Conservation (phyloP, 139 green algal genomes). For the Pleodorina starrii region DNA sequence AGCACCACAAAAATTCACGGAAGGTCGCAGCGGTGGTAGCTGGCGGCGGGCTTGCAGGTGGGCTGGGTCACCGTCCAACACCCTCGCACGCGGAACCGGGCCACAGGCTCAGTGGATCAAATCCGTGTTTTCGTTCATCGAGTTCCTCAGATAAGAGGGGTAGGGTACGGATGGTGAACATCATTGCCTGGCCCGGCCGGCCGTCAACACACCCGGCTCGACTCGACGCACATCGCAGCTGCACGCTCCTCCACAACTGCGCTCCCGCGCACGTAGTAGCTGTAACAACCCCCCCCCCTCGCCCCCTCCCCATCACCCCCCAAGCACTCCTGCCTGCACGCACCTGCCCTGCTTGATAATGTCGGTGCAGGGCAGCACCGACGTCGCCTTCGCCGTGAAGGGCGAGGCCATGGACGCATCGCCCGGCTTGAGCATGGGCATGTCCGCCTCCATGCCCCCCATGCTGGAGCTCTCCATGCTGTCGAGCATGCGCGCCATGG, state of each 20-base stretch:
- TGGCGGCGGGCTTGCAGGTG: too few relatives aligned
- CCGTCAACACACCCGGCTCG: too few relatives aligned
- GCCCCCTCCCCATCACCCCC: background rate
- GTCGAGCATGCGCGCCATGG: slow-evolving; percentile 86
- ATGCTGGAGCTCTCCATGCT: slow-evolving; percentile 66
- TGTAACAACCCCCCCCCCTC: too few relatives aligned
- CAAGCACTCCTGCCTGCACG: background rate
- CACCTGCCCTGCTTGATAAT: slow-evolving; percentile 92
- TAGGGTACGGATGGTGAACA: background rate
- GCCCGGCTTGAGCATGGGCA: slow-evolving; percentile 85
- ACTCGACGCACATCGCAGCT: too few relatives aligned
- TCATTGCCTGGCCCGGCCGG: too few relatives aligned
- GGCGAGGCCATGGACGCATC: slow-evolving; percentile 93
- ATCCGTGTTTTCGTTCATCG: background rate
- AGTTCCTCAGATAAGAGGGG: slow-evolving; percentile 12
- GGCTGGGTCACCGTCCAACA: too few relatives aligned
- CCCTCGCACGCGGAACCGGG: too few relatives aligned
- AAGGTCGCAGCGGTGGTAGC: too few relatives aligned
- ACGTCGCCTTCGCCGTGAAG: slow-evolving; percentile 90
- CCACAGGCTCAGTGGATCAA: background rate
- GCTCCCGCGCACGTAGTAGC: too few relatives aligned
- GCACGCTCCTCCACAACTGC: too few relatives aligned
- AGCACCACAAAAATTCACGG: too few relatives aligned
- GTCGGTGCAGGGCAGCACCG: slow-evolving; percentile 87
- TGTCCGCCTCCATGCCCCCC: slow-evolving; percentile 41